Conservation (phyloP, 2,329 filamentous ascomycete genomes). For the Clarireedia paspali region DNA sequence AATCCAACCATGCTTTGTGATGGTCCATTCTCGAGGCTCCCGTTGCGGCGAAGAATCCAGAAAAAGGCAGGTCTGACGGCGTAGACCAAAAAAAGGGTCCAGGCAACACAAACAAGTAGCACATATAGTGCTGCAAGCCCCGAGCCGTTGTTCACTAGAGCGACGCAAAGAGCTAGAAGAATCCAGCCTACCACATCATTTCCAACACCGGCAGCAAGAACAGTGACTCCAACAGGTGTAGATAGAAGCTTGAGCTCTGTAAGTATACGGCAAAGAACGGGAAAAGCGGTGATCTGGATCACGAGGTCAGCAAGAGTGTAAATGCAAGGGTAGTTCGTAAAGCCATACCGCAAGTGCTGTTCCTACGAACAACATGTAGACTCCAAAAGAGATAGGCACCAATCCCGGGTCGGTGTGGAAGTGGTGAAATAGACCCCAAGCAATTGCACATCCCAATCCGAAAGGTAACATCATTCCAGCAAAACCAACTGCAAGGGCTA, state of each 20-base stretch:
- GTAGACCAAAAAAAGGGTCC: slow-evolving; percentile 66
- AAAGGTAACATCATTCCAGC: slow-evolving; percentile 79
- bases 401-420: slow-evolving; percentile 46
- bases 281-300: slow-evolving; percentile 69
- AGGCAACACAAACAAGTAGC: slow-evolving; percentile 67
- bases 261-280: slow-evolving; percentile 87
- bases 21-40: slow-evolving; percentile 79
- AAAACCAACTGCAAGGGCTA: slow-evolving; percentile 69
- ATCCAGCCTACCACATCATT: slow-evolving; percentile 94
- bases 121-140: slow-evolving; percentile 82
- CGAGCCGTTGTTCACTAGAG: slow-evolving; percentile 78
- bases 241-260: slow-evolving; percentile 81
- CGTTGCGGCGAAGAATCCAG: slow-evolving; percentile 64
- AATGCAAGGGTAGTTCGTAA: not conserved
- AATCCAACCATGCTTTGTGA: slow-evolving; percentile 77
- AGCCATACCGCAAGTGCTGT: slow-evolving; percentile 63
- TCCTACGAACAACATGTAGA: slow-evolving; percentile 74
- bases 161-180: slow-evolving; percentile 84
- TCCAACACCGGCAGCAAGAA: slow-evolving; percentile 81
- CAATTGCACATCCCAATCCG: slow-evolving; percentile 70
- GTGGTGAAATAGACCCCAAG: slow-evolving; percentile 71
- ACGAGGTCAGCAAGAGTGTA: not conserved
- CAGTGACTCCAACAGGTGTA: slow-evolving; percentile 79
- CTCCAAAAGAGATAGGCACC: slow-evolving; percentile 51
- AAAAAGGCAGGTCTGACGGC: slow-evolving; percentile 66